These are phyloP conservation scores for Phaeosphaeriaceae sp. DNA, from an alignment of 2,329 filamentous ascomycete species.

Conservation along the genomic window DNA sequence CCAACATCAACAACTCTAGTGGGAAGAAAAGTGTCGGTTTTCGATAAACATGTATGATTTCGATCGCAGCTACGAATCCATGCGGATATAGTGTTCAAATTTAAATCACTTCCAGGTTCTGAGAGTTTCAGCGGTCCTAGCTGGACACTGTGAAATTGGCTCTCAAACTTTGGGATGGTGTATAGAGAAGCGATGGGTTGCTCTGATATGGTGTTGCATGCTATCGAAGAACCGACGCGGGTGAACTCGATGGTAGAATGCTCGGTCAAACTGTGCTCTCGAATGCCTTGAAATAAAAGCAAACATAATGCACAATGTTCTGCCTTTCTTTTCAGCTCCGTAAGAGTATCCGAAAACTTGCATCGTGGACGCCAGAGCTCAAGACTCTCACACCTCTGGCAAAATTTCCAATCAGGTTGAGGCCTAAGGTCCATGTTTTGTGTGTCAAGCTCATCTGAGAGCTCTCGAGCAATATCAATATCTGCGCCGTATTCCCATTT, in stretches of 20 bases:
- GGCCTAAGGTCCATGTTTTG: neutral
- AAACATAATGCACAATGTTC: too few species aligned
- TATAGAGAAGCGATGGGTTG: too few species aligned
- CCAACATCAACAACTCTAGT: constrained; percentile 15
- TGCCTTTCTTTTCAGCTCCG: too few species aligned
- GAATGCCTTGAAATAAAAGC: too few species aligned
- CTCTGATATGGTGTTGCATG: too few species aligned
- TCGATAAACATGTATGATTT: constrained; percentile 2
- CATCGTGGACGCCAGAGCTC: too few species aligned
- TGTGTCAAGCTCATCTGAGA: constrained; percentile 1
- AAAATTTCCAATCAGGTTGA: too few species aligned
- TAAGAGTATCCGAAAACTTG: too few species aligned
- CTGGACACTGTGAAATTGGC: too few species aligned
- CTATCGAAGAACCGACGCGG: too few species aligned
- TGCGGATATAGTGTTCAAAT: neutral
- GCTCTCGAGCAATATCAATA: constrained; percentile 1
- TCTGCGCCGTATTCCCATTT: constrained; percentile 13
- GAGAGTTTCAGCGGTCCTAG: neutral
- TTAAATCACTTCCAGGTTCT: neutral
- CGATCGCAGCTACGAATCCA: constrained; percentile 3
- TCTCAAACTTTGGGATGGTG: too few species aligned
- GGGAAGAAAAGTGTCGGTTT: constrained; percentile 3
- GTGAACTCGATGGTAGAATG: neutral
- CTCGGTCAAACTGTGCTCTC: neutral
- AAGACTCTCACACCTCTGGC: too few species aligned